Evolutionary conservation across 352 stramenopile species (phyloP), one percentile per base, ranked within the genome.

Genomic region (Blastocystis sp.): DNA sequence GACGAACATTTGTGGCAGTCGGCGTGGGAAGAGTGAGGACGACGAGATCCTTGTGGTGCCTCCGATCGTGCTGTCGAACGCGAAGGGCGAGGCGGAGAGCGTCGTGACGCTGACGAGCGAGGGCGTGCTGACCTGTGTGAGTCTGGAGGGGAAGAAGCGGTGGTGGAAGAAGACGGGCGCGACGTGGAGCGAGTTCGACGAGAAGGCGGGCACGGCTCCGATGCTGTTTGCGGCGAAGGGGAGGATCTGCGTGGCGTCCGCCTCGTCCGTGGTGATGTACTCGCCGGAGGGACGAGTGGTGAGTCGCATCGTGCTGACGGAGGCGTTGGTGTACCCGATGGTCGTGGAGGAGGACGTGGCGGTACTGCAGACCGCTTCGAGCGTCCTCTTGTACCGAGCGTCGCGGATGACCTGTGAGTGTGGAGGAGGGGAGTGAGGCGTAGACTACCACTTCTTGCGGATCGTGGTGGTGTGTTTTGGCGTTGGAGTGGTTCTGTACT

Each of bases 271-370:
- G 19, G 17, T 56, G 38, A 28, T 34, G 19, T 77, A 40, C 23
- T 77, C 67, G 48, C 7, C 17, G 67, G 19, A 56, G 23, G 67
- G 64, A 53, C 19, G 64, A 10, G 64, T 74, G 21, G 4, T 77
- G 41, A 28, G 9, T 10, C 41, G 41, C 41, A 60, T 77, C 38
- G 10, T 2, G 48, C 21, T 77, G 67, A 34, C 5, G 28, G 67
- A 77, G 52, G 14, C 67, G 41, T 60, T 77, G 67, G 9, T 61
- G 21, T 77, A 77, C 41, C 67, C 67, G 48, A 41, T 77, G 19
- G 5, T 60, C 3, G 21, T 10, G 4, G 67, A 56, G 19, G 21
- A 38, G 48, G n/a, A 19, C 10, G 11, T 28, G 17, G 3, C 60
- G 41, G 19, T 77, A 0, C 48, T 77, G 41, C 67, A 77, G 1